phyloP scores from a whole-genome alignment of 2,329 filamentous ascomycete species.

The Diaporthe destruens region DNA sequence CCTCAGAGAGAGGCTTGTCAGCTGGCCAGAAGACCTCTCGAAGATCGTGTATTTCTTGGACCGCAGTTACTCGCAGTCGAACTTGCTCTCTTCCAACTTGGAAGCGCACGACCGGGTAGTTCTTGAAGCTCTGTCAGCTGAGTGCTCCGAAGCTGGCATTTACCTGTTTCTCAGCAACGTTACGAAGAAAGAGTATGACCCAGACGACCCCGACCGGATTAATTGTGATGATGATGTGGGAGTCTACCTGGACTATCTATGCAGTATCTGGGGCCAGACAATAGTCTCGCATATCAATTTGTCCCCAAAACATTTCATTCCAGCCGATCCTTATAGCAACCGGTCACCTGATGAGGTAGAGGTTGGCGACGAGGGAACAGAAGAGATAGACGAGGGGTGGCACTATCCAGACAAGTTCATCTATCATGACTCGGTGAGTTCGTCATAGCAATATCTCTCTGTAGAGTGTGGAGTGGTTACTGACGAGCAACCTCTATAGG shows the following conservation, averaged over 20 bases:
- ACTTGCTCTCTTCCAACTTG: constrained; percentile 43
- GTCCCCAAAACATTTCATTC: background rate
- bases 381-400: no score
- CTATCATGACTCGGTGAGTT: constrained; percentile 33
- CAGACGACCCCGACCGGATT: background rate
- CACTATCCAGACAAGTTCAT: background rate
- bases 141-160: constrained; percentile 39
- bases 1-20: constrained; percentile 39
- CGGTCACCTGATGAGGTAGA: constrained; percentile 33
- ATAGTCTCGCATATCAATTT: background rate
- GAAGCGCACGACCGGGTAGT: constrained; percentile 45
- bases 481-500: background rate
- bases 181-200: constrained; percentile 38
- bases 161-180: constrained; percentile 44
- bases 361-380: constrained; percentile 34
- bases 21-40: constrained; percentile 23
- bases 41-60: constrained; percentile 43
- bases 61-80: constrained; percentile 45
- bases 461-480: background rate
- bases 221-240: no score
- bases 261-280: constrained; percentile 14
- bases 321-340: no score
- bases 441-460: background rate
- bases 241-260: no score
- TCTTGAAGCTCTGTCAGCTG: constrained; percentile 41